These are phyloP conservation scores for Jaltomata sinuosa DNA, from an alignment of 257 asterid genomes.

Conservation along the genomic window DNA sequence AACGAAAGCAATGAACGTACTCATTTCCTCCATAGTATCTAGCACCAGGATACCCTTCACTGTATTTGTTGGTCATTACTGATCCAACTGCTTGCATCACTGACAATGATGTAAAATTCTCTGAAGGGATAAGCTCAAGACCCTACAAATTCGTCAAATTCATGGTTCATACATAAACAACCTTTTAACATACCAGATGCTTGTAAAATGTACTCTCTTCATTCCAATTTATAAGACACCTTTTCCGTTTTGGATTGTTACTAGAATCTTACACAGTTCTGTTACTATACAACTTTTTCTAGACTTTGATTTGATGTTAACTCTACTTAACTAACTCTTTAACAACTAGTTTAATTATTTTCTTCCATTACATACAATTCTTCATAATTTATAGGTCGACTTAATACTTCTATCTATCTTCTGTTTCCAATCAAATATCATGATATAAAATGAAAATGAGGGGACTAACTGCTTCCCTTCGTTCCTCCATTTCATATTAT, in stretches of 20 bases:
- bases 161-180: background rate
- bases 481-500: background rate
- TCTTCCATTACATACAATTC: background rate
- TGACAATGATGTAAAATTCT: conserved; percentile 83
- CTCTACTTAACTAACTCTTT: background rate
- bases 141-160: conserved; percentile 32
- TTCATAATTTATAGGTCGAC: background rate
- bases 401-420: background rate
- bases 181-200: background rate
- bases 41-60: conserved; percentile 98
- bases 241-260: background rate
- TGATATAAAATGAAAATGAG: background rate
- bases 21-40: conserved; percentile 97
- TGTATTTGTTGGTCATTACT: conserved; percentile 89
- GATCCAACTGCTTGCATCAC: conserved; percentile 99
- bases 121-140: conserved; percentile 88
- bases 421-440: background rate
- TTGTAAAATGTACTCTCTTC: background rate
- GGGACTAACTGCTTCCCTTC: background rate
- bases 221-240: background rate
- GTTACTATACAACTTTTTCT: background rate
- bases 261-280: background rate
- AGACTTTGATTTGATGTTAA: background rate
- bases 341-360: background rate
- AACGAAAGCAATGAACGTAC: conserved; percentile 30